Percentiles rank a stretch among this genome's conserved stretches.
Evolutionary conservation across 352 stramenopile species (phyloP).

Genomic region (Plasmopara viticola): DNA sequence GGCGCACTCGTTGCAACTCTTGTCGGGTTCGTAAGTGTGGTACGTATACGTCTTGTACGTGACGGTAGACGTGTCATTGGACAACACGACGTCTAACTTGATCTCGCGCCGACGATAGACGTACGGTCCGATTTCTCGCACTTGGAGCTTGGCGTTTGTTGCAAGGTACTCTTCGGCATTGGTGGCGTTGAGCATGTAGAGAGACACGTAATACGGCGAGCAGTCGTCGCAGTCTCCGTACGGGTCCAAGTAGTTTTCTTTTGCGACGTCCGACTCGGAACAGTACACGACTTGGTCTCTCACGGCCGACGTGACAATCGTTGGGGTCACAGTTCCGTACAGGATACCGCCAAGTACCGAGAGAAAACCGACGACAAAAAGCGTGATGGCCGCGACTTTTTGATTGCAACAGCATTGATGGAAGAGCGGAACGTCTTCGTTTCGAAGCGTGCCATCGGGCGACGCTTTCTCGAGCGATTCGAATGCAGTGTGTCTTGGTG

Average conservation of each 20-base stretch:
- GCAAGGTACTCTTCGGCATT: slow-evolving; percentile 57
- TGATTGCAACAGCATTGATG: slow-evolving; percentile 30
- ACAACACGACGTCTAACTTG: slow-evolving; percentile 53
- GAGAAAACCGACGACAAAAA: slow-evolving; percentile 31
- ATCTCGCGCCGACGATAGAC: slow-evolving; percentile 59
- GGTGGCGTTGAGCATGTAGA: slow-evolving; percentile 72
- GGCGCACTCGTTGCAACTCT: slow-evolving; percentile 44
- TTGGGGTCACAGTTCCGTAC: slow-evolving; percentile 44
- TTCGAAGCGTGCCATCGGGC: slow-evolving; percentile 15
- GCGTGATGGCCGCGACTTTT: slow-evolving; percentile 23
- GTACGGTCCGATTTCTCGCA: slow-evolving; percentile 65
- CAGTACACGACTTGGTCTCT: slow-evolving; percentile 33
- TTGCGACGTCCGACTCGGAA: slow-evolving; percentile 26
- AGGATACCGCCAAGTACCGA: slow-evolving; percentile 40
- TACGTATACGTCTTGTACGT: slow-evolving; percentile 79
- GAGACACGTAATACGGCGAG: slow-evolving; percentile 63
- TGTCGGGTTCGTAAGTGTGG: slow-evolving; percentile 43
- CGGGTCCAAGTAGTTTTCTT: slow-evolving; percentile 41
- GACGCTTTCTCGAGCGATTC: slow-evolving; percentile 23
- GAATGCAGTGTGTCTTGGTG: slow-evolving; percentile 11
- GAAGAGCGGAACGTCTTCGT: slow-evolving; percentile 14
- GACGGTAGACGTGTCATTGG: slow-evolving; percentile 42
- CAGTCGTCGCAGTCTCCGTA: slow-evolving; percentile 76
- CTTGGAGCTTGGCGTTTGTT: slow-evolving; percentile 43
- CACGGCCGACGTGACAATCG: slow-evolving; percentile 42